Conservation (phyloP, 2,329 filamentous ascomycete genomes). For the Trichoderma koningii region DNA sequence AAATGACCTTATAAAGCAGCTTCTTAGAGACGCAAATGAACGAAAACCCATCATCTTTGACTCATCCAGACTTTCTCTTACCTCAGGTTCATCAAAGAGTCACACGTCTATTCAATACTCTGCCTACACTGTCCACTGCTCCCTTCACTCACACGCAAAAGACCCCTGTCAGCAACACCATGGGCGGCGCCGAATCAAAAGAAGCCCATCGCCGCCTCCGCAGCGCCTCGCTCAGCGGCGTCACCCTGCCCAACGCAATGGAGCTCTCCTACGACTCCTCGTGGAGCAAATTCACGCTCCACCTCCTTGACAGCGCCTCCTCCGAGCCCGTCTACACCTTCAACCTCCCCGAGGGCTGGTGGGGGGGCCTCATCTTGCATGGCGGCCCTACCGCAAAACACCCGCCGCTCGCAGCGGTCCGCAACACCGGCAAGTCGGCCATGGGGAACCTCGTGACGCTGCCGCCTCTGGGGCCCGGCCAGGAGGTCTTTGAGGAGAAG, state of each 20-base stretch:
- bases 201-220: conserved; percentile 17
- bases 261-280: conserved; percentile 20
- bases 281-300: conserved; percentile 21
- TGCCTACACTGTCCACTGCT: too few relatives aligned
- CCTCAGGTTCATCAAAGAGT: too few relatives aligned
- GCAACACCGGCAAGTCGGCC: conserved; percentile 7
- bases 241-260: conserved; percentile 15
- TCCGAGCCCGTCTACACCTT: conserved; percentile 19
- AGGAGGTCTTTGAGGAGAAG: conserved; percentile 19
- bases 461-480: conserved; percentile 25
- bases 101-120: too few relatives aligned
- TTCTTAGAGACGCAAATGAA: too few relatives aligned
- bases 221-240: background rate
- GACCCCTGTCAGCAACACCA: conserved; percentile 4
- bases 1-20: background rate
- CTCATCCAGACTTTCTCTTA: background rate
- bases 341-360: conserved; percentile 22
- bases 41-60: background rate
- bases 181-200: conserved; percentile 19
- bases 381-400: conserved; percentile 23
- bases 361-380: conserved; percentile 25
- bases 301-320: background rate
- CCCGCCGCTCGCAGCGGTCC: conserved; percentile 22
- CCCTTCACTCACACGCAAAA: background rate
- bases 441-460: conserved; percentile 26